Base-by-base conservation (phyloP, 2,329 filamentous ascomycete species). In the Fusarium subglutinans region DNA sequence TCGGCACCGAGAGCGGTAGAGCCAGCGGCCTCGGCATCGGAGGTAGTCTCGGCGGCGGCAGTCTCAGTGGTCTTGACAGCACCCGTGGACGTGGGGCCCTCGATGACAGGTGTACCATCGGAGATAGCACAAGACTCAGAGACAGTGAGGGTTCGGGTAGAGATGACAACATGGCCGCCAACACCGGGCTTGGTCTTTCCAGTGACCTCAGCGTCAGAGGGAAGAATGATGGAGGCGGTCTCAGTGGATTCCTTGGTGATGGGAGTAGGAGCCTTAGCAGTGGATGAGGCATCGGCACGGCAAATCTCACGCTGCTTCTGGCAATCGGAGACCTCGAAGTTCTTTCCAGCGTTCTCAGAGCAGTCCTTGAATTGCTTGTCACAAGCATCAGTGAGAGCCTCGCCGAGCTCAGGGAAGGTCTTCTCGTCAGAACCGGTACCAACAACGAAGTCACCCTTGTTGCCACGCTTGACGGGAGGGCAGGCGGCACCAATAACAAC, bases 301-400 rank as follows among this genome's bases (percentile, higher is more conserved):
- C 77, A 79, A 55, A 71, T 71, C 22, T 63, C 65, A 53, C 78
- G 75, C 70, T 79, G 77, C 48, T 69, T 71, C 62, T 77, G 61
- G 57, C 77, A 79, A 63, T 79, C 76, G 15, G 63, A 45, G 44
- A 77, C 66, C 9, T 58, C 56, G 48, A 77, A 77, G 72, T 78
- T 78, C 70, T 73, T 73, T 62, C 77, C 77, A 45, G 77, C 67
- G 38, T 65, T 72, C 53, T 55, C 55, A 11, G 75, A 66, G 59
- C 77, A 79, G 48, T 66, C 66, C 63, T 73, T 54, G 63, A 76
- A 79, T 62, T 79, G 77, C 70, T 74, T 76, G 50, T 74, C 72
- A 58, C 77, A 79, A 53, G 77, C 77, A 41, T 74, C 68, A 35
- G 63, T 56, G 55, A 69, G 69, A 28, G 77, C 77, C 43, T 77